Conservation (phyloP, 371 early-diverging fungal species). For the Syncephalastrum monosporum region DNA sequence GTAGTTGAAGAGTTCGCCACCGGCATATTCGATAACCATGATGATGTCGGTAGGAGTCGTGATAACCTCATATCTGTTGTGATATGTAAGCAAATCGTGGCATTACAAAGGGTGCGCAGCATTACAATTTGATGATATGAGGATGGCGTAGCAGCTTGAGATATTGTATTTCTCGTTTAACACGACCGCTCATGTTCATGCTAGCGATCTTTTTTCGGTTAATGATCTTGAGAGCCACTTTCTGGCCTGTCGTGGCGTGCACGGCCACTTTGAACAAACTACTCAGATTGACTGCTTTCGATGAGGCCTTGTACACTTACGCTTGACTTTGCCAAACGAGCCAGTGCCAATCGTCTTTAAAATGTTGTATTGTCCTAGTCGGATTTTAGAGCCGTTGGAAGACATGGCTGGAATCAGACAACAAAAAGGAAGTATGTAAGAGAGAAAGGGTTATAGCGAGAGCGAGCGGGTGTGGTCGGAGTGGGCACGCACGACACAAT, state of each 20-base stretch:
- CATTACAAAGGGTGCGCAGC: conserved; percentile 5
- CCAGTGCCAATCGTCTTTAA: conserved; percentile 95
- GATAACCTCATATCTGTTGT: conserved; percentile 89
- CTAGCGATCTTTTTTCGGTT: conserved; percentile 87
- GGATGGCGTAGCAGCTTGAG: conserved; percentile 93
- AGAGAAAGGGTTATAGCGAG: background rate
- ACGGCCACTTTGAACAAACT: conserved; percentile 80
- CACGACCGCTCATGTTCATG: conserved; percentile 91
- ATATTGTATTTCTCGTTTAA: conserved; percentile 97
- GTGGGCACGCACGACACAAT: background rate
- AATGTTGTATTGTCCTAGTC: conserved; percentile 89
- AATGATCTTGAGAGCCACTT: conserved; percentile 96
- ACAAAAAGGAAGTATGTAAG: background rate
- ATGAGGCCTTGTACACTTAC: conserved; percentile 50
- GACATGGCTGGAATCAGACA: conserved; percentile 2
- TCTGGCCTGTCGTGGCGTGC: conserved; percentile 89
- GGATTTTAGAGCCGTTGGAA: conserved; percentile 50
- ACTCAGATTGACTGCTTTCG: background rate
- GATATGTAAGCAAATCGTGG: conserved; percentile 1
- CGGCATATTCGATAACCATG: conserved; percentile 97
- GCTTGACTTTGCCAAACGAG: conserved; percentile 97
- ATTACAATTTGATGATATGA: conserved; percentile 96
- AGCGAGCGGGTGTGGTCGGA: background rate
- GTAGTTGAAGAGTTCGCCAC: conserved; percentile 95
- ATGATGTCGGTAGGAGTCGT: conserved; percentile 94